Evolutionary conservation across 2,329 filamentous ascomycete genomes (phyloP), one percentile per base, ranked within the genome.

Genomic region (Sphaerostilbella broomeana): DNA sequence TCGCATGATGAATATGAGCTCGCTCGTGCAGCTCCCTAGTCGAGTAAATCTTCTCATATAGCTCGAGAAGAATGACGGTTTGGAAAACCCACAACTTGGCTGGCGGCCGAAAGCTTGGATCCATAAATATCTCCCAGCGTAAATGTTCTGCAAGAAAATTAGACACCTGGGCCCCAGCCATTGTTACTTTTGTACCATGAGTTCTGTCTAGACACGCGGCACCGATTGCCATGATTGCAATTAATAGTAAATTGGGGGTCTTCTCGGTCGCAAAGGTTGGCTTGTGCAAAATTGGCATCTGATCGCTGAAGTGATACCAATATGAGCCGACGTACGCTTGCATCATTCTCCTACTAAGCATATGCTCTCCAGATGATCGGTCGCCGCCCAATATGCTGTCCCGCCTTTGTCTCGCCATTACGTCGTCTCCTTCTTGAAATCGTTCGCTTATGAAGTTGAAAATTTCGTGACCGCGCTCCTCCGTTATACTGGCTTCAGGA

Each of bases 11-110:
- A 31, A 97, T 95, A 52, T 97, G 90, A 1, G 90, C 90, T 49
- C 92, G 76, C 62, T 98, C 92, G 60, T 98, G 92, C 21, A 97
- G 69, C 43, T 86, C 82, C 47, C 89, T 77, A 1, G 90, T 95
- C 26, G 88, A 92, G 60, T 90, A 97, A 84, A 95, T 92, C 70
- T 98, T 98, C 65, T 98, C 92, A 54, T 94, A 97, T 1, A 95
- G 68, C 59, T 98, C 92, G 10, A 97, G 72, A 5, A 97, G 72
- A 4, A 97, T 69, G 36, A 97, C 67, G 1, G 90, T 82, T 59
- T 97, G 92, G 64, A 97, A 97, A 0, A 95, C 79, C 90, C 90
- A 98, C 6, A 98, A 66, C 62, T 94, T 95, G 7, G 90, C 90
- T 0, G 92, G 90, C 2, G 92, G 89, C 13, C 86, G 74, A 63